Evolutionary conservation across 768 basidiomycete species (phyloP).

Genomic region (Mycena rosella): DNA sequence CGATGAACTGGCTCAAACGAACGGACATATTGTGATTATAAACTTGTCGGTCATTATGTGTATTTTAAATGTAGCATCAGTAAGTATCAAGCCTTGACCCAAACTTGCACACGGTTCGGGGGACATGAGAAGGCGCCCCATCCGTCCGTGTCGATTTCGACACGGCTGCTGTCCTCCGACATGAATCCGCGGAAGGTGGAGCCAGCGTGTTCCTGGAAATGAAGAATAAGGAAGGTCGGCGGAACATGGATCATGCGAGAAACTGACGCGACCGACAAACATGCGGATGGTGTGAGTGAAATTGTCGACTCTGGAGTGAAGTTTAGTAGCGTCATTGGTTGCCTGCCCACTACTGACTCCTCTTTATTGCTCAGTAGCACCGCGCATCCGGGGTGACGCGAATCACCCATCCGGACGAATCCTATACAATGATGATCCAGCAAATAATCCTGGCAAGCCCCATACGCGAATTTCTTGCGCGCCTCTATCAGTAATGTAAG

Average conservation of each 20-base stretch:
- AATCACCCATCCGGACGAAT: slow-evolving; percentile 77
- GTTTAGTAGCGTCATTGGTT: neutral
- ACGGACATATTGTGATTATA: slow-evolving; percentile 16
- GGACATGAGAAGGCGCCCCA: slow-evolving; percentile 78
- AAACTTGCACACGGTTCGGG: slow-evolving; percentile 69
- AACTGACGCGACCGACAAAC: slow-evolving; percentile 73
- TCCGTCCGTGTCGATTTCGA: slow-evolving; percentile 65
- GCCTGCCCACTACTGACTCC: slow-evolving; percentile 25
- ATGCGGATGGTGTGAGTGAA: slow-evolving; percentile 67
- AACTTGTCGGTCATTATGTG: slow-evolving; percentile 6
- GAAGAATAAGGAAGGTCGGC: slow-evolving; percentile 9
- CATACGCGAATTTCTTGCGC: slow-evolving; percentile 78
- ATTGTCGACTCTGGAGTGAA: slow-evolving; percentile 44
- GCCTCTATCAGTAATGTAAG: slow-evolving; percentile 68
- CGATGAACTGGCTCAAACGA: slow-evolving; percentile 32
- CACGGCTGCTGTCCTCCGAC: slow-evolving; percentile 56
- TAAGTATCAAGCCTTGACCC: slow-evolving; percentile 50
- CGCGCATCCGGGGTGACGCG: slow-evolving; percentile 68
- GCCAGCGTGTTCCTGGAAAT: slow-evolving; percentile 50
- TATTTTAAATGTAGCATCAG: slow-evolving; percentile 16
- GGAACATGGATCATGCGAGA: slow-evolving; percentile 3
- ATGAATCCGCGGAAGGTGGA: slow-evolving; percentile 63
- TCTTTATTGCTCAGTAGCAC: slow-evolving; percentile 78
- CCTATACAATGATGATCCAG: slow-evolving; percentile 75
- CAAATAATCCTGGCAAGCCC: slow-evolving; percentile 71